Percentiles rank a stretch among this genome's conserved stretches.
Conservation (phyloP, 352 stramenopile species). For the Achlya hypogyna region DNA sequence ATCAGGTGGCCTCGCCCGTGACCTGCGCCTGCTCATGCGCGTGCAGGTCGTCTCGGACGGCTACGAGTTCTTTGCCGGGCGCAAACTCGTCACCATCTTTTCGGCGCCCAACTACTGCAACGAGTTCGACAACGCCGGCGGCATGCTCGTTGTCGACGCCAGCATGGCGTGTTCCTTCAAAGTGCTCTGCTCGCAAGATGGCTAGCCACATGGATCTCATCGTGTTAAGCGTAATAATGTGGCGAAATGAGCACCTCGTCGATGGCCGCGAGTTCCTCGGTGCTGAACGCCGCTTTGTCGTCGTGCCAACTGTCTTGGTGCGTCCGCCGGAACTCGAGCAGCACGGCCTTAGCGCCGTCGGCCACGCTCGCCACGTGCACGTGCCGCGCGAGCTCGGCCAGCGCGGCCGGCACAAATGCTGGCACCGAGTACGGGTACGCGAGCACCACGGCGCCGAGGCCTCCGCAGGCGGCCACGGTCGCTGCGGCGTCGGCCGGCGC, state of each 20-base stretch:
- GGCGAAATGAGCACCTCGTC: conserved; percentile 70
- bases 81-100: conserved; percentile 99
- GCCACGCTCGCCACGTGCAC: conserved; percentile 55
- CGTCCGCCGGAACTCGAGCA: conserved; percentile 76
- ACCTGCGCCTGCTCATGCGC: not conserved
- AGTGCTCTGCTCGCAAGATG: conserved; percentile 47
- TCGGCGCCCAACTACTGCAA: conserved; percentile 99
- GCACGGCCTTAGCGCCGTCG: conserved; percentile 65
- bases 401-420: conserved; percentile 48
- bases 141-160: conserved; percentile 72
- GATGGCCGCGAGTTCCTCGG: conserved; percentile 54
- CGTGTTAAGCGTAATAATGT: conserved; percentile 66
- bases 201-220: too few species aligned
- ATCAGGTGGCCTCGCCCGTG: conserved; percentile 76
- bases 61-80: conserved; percentile 99
- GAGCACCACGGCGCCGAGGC: conserved; percentile 57
- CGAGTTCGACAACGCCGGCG: conserved; percentile 99
- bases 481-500: conserved; percentile 36
- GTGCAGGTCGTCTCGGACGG: conserved; percentile 96
- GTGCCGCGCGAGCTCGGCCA: conserved; percentile 73
- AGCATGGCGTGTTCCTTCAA: conserved; percentile 73
- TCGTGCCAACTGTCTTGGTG: conserved; percentile 80
- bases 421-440: conserved; percentile 73
- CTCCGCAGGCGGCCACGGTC: conserved; percentile 58
- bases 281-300: conserved; percentile 51